Conservation (phyloP, 208 protist genomes). For the Leishmania martiniquensis region DNA sequence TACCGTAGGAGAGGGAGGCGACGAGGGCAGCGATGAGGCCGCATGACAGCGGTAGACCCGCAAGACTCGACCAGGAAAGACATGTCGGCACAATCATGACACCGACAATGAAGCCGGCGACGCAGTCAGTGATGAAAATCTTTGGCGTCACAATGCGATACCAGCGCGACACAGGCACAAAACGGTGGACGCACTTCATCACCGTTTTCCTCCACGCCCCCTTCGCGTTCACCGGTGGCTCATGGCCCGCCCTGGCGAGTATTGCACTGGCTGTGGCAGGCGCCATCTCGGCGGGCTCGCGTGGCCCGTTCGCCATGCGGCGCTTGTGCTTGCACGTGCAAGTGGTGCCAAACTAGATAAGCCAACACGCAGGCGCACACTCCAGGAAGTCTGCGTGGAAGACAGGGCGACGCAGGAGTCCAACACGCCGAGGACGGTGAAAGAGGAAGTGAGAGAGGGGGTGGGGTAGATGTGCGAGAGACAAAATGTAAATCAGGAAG, state of each 20-base stretch:
- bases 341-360: not conserved
- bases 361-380: not conserved
- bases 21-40: constrained; percentile 50
- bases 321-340: not conserved
- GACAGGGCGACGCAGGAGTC: not conserved
- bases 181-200: constrained; percentile 31
- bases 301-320: not conserved
- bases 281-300: not conserved
- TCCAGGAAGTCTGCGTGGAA: not conserved
- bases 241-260: not conserved
- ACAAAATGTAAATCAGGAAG: no score
- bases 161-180: constrained; percentile 48
- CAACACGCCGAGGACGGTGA: not conserved
- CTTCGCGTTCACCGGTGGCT: not conserved
- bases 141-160: constrained; percentile 28
- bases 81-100: constrained; percentile 61
- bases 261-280: not conserved
- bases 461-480: not conserved
- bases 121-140: constrained; percentile 28
- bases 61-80: constrained; percentile 55
- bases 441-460: not conserved
- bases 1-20: constrained; percentile 49
- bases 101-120: constrained; percentile 55
- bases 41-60: constrained; percentile 41
- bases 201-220: not conserved